Percentiles rank a stretch among this genome's conserved stretches.
Evolutionary conservation across 805 yeast genomes (phyloP).

Genomic region (Ogataea pilisensis): DNA sequence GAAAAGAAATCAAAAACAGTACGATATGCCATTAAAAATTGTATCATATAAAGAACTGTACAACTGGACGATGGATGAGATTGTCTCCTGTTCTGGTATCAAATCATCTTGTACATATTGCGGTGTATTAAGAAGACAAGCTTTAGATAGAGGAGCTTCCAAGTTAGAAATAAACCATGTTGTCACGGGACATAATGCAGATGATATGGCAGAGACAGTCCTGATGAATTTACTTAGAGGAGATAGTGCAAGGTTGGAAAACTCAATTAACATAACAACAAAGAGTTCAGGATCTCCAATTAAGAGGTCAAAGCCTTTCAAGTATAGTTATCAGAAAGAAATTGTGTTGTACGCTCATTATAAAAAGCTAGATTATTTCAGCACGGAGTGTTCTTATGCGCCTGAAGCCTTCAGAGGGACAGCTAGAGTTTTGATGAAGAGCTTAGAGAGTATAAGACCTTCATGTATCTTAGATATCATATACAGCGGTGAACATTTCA

Average conservation of each 20-base stretch:
- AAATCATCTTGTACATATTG: conserved; percentile 96
- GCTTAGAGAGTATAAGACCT: conserved; percentile 85
- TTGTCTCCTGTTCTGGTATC: conserved; percentile 90
- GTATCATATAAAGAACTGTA: conserved; percentile 84
- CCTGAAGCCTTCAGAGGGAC: conserved; percentile 99
- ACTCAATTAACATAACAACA: conserved; percentile 83
- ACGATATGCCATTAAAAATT: conserved; percentile 37
- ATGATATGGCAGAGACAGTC: conserved; percentile 98
- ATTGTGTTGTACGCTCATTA: conserved; percentile 96
- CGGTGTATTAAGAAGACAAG: conserved; percentile 95
- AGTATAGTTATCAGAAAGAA: conserved; percentile 94
- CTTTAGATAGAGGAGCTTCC: conserved; percentile 92
- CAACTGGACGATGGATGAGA: conserved; percentile 98
- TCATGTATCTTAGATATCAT: conserved; percentile 92
- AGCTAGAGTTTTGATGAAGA: conserved; percentile 87
- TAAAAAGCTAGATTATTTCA: conserved; percentile 89
- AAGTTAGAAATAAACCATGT: conserved; percentile 82
- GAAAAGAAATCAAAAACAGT: conserved; percentile 81
- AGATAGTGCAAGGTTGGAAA: conserved; percentile 89
- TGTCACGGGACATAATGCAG: conserved; percentile 98
- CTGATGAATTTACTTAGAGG: conserved; percentile 93
- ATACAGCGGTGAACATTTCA: conserved; percentile 86
- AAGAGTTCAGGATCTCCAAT: conserved; percentile 81
- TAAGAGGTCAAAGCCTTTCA: conserved; percentile 92
- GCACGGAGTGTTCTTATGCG: conserved; percentile 96